These are phyloP conservation scores for Pleurotus platypus DNA, from an alignment of 768 basidiomycete species.

Conservation along the genomic window DNA sequence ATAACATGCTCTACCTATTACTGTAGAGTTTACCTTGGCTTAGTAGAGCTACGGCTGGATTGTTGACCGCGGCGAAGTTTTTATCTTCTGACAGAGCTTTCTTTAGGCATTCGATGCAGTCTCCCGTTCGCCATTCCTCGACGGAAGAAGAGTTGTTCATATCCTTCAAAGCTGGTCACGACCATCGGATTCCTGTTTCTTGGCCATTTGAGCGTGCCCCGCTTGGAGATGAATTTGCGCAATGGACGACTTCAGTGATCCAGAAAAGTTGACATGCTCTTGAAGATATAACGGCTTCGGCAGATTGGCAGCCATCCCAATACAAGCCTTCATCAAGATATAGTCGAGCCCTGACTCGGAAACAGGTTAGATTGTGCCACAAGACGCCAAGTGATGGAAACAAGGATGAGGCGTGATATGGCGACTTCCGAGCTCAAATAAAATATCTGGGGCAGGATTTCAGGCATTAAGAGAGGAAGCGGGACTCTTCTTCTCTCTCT, in stretches of 20 bases:
- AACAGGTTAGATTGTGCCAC: too few species aligned
- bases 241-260: slow-evolving; percentile 61
- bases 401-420: too few species aligned
- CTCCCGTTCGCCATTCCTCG: too few species aligned
- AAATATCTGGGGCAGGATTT: too few species aligned
- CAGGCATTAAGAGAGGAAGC: too few species aligned
- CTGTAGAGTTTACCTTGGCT: slow-evolving; percentile 69
- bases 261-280: slow-evolving; percentile 25
- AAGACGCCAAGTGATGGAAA: too few species aligned
- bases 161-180: slow-evolving; percentile 36
- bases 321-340: slow-evolving; percentile 61
- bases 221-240: slow-evolving; percentile 76
- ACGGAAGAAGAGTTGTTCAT: slow-evolving; percentile 73
- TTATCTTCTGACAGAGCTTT: too few species aligned
- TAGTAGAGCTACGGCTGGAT: slow-evolving; percentile 68
- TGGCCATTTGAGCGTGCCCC: slow-evolving; percentile 60
- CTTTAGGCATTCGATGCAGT: too few species aligned
- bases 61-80: slow-evolving; percentile 72
- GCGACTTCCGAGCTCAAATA: too few species aligned
- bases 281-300: slow-evolving; percentile 62
- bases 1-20: slow-evolving; percentile 47
- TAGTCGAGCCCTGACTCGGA: too few species aligned
- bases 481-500: too few species aligned
- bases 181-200: slow-evolving; percentile 39
- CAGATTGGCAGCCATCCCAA: slow-evolving; percentile 59